Evolutionary conservation across 2,329 filamentous ascomycete genomes (phyloP), one percentile per base, ranked within the genome.

Genomic region (Alternaria brassicicola): DNA sequence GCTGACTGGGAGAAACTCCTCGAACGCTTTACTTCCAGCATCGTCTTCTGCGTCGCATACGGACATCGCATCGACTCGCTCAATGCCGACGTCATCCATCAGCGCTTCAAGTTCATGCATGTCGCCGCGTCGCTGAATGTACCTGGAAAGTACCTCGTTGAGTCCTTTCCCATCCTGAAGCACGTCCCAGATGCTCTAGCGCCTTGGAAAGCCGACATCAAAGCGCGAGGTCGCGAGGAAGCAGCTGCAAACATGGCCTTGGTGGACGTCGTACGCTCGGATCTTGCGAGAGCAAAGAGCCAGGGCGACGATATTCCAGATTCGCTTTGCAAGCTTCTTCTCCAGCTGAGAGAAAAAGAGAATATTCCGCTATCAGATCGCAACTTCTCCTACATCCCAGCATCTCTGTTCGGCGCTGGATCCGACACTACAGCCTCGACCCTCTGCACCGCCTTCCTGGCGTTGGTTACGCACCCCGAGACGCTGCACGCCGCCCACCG

Each of bases 1-100:
- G 54, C 62, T 2, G 76, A 76, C 23, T 84, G 82, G 73, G 81
- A 82, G 59, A 77, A 79, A 47, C 73, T 79, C 17, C 75, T 84
- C 23, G 79, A 83, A 63, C 75, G 80, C 0, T 85, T 82, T 61
- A 82, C 82, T 0, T 78, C 79, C 2, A 81, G 79, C 59, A 76
- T 84, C 30, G 81, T 83, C 6, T 82, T 84, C 59, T 81, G 78
- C 5, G 80, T 84, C 4, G 77, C 81, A 4, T 85, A 84, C 62
- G 82, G 83, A 0, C 81, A 82, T 55, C 79, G 82, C 6, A 80
- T 83, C 52, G 80, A 84, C 57, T 80, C 81, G 1, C 64, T 81
- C 19, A 75, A 82, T 21, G 76, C 83, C 6, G 71, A 79, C 52
- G 79, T 84, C 23, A 80, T 84, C 38, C 76, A 76, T 30, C 76